Base-by-base conservation (phyloP, 352 stramenopile genomes). In the Pythium grandisporangium region DNA sequence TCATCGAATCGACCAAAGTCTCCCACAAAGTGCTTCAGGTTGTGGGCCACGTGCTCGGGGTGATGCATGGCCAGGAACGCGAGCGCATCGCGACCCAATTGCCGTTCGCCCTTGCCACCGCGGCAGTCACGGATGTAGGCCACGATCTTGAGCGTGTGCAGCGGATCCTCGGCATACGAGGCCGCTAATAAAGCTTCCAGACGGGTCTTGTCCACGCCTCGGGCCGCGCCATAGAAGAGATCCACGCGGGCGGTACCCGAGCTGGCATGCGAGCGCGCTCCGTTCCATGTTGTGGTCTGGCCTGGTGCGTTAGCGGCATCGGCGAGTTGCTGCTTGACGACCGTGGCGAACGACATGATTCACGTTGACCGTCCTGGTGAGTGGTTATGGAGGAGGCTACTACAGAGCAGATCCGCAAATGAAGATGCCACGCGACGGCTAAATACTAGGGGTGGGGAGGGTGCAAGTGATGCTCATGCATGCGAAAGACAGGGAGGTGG, bases 1-100 rank as follows among this genome's bases (percentile, higher is more conserved):
- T 79, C 66, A 36, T 79, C 66, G 21, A 71, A 79, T 30, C 66
- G 66, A 10, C 66, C 66, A 47, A 65, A 73, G 42, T 71, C 58
- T 21, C 42, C 42, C 3, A 79, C 45, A 17, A 51, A 79, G 29
- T 63, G 52, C 46, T 54, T 51, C 25, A 79, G 55, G 35, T 79
- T 75, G 63, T 75, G 63, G 20, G 45, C 32, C 12, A 79, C 50
- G 37, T 56, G 61, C 10, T 53, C 30, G 2, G 55, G 43, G 32
- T 70, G 51, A 32, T 63, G 39, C 10, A 35, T 34, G 0, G 66
- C 66, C 13, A 79, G 55, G 43, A 53, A 66, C 38, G 61, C 52
- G 36, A 79, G 53, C 2, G 55, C 57, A 17, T 42, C 44, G n/a
- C 66, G 66, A 2, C 56, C 63, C 11, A 72, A 40, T 19, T 57